Evolutionary conservation across 129 eudicot species (phyloP).

Genomic region (Glebionis coronaria): DNA sequence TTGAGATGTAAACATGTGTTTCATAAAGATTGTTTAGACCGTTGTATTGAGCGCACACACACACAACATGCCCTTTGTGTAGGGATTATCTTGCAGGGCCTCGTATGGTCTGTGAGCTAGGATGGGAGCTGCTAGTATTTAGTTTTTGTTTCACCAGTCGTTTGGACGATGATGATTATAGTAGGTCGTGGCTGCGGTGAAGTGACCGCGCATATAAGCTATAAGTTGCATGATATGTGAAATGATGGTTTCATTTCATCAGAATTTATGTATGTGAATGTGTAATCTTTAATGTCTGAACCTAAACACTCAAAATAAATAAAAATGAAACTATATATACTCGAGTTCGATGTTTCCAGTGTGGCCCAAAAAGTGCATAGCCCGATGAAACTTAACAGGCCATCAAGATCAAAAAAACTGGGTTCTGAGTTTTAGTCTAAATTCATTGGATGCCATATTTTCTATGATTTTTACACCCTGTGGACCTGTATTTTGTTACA

Average conservation of each 20-base stretch:
- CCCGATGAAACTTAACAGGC: no score
- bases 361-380: no score
- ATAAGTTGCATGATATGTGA: not conserved
- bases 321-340: no score
- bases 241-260: not conserved
- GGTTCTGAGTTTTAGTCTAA: no score
- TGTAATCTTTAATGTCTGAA: no score
- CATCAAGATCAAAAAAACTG: no score
- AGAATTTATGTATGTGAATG: no score
- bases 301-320: no score
- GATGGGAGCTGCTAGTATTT: not conserved
- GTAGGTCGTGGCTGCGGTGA: constrained; percentile 12
- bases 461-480: not conserved
- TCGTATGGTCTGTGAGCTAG: constrained; percentile 5
- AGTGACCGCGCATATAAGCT: not conserved
- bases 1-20: constrained; percentile 31
- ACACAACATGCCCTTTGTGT: constrained; percentile 10
- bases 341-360: no score
- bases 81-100: constrained; percentile 8
- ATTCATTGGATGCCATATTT: not conserved
- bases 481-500: not conserved
- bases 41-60: constrained; percentile 20
- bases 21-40: constrained; percentile 41
- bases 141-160: not conserved
- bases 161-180: not conserved